Evolutionary conservation across 176 grass and related monocot species (phyloP).

Genomic region (Carex scoparia): DNA sequence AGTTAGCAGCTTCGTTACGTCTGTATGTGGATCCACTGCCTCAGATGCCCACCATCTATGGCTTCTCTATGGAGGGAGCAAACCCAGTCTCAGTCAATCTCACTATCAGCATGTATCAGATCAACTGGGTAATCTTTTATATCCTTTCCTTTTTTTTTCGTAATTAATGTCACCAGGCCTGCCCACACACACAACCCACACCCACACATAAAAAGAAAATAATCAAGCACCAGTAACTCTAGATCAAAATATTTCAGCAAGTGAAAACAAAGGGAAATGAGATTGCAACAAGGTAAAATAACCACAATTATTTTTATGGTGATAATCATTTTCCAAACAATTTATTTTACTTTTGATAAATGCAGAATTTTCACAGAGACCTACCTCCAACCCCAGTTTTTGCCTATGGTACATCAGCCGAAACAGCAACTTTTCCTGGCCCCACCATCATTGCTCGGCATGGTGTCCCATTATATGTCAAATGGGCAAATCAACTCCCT

Average conservation of each 20-base stretch:
- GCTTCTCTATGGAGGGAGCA: conserved; percentile 18
- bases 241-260: no score
- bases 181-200: not conserved
- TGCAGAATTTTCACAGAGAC: not conserved
- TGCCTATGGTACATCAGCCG: not conserved
- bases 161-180: not conserved
- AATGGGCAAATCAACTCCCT: not conserved
- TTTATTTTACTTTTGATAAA: not conserved
- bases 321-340: not conserved
- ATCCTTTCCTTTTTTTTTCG: not conserved
- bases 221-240: no score
- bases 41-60: conserved; percentile 45
- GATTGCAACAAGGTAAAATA: no score
- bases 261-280: no score
- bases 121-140: conserved; percentile 37
- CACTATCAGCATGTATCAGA: conserved; percentile 51
- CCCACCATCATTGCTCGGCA: conserved; percentile 2
- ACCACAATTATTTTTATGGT: not conserved
- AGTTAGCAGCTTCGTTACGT: conserved; percentile 38
- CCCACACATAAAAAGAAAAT: no score
- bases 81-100: conserved; percentile 36
- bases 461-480: not conserved
- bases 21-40: conserved; percentile 51
- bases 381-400: not conserved
- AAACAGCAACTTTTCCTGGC: not conserved